Evolutionary conservation across 306 rosid species (phyloP).

Genomic region (Elaeagnus macrophylla): DNA sequence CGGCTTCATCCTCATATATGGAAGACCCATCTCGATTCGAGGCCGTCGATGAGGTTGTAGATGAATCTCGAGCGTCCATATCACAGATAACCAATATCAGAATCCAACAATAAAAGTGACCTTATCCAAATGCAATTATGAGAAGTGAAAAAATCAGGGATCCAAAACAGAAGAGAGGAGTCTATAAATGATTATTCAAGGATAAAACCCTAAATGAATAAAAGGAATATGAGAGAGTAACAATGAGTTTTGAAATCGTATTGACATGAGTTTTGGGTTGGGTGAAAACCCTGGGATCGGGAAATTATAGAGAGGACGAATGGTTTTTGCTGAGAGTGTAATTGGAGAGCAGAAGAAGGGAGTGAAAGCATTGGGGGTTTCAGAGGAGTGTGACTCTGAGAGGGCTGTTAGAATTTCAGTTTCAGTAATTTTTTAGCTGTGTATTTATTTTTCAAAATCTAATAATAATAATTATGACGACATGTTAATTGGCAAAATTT

Average conservation of each 20-base stretch:
- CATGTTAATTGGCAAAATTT: no score
- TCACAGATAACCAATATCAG: conserved; percentile 45
- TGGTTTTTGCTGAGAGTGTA: no score
- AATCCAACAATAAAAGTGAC: conserved; percentile 7
- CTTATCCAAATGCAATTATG: conserved; percentile 17
- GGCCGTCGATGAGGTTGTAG: conserved; percentile 29
- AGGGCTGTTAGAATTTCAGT: no score
- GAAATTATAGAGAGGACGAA: no score
- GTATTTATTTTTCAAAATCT: no score
- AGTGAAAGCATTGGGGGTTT: no score
- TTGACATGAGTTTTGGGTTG: not conserved
- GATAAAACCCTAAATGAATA: conserved; percentile 6
- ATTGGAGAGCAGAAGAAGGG: no score
- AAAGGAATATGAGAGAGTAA: not conserved
- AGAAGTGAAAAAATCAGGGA: not conserved
- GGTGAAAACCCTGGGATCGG: not conserved
- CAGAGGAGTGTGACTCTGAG: no score
- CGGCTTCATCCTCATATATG: conserved; percentile 55
- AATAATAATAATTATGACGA: no score
- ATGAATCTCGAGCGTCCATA: conserved; percentile 74
- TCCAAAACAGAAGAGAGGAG: not conserved
- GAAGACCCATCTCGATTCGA: conserved; percentile 55
- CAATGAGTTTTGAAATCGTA: not conserved
- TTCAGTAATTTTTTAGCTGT: no score
- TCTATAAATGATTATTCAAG: not conserved